Evolutionary conservation across 108 stramenopile species (phyloP).

Genomic region (Skeletonema menzelii): DNA sequence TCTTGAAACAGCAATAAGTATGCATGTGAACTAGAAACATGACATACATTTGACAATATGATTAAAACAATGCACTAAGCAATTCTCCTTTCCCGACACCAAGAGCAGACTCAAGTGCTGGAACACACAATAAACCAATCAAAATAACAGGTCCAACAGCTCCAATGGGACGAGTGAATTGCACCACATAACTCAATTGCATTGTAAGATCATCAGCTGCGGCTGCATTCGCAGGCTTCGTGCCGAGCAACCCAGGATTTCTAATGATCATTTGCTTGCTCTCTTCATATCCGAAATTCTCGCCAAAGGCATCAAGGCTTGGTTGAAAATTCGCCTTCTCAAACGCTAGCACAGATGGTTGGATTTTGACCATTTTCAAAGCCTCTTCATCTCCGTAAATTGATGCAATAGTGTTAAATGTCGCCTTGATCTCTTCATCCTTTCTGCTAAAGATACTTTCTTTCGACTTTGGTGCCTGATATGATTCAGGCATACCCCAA

Average conservation of each 20-base stretch:
- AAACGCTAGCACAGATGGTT: slow-evolving; percentile 75
- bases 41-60: too few relatives aligned
- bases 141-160: slow-evolving; percentile 46
- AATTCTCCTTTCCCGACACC: slow-evolving; percentile 48
- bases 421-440: slow-evolving; percentile 29
- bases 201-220: slow-evolving; percentile 60
- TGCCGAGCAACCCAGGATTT: slow-evolving; percentile 80
- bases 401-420: slow-evolving; percentile 66
- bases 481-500: slow-evolving; percentile 62
- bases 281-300: slow-evolving; percentile 79
- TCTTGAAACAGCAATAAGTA: neutral
- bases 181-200: slow-evolving; percentile 77
- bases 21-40: neutral
- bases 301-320: slow-evolving; percentile 58
- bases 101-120: slow-evolving; percentile 55
- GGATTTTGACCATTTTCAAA: slow-evolving; percentile 76
- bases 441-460: slow-evolving; percentile 46
- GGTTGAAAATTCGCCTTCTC: slow-evolving; percentile 58
- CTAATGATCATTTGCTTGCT: slow-evolving; percentile 80
- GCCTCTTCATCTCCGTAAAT: slow-evolving; percentile 86
- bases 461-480: slow-evolving; percentile 14
- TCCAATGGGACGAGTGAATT: slow-evolving; percentile 66
- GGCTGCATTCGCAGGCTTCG: slow-evolving; percentile 65
- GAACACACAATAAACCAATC: slow-evolving; percentile 52
- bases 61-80: slow-evolving; percentile 23